Evolutionary conservation across 2,329 filamentous ascomycete species (phyloP).

Genomic region (Hymenoscyphus albidus): DNA sequence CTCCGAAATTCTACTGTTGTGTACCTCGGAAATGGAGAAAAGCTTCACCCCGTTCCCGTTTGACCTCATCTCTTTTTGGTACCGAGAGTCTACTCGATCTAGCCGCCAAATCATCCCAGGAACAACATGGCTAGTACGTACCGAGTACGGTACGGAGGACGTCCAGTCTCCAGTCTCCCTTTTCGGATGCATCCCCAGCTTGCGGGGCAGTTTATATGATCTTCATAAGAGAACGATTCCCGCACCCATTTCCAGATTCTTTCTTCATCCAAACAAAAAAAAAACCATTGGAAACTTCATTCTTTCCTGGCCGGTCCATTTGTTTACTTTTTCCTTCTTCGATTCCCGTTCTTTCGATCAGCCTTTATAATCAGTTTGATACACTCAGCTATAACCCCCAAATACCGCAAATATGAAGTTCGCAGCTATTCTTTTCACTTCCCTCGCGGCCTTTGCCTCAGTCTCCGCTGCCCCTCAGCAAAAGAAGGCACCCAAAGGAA

Average conservation of each 20-base stretch:
- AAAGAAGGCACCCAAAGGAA: not conserved
- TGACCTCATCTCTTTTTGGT: not conserved
- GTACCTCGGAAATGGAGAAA: not conserved
- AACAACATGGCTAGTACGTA: not conserved
- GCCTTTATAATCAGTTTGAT: not conserved
- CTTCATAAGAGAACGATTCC: not conserved
- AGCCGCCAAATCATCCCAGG: not conserved
- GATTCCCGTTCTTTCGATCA: not conserved
- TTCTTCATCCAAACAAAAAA: slow-evolving; percentile 1
- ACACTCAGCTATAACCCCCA: not conserved
- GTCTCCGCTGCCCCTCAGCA: slow-evolving; percentile 2
- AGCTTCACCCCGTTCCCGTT: not conserved
- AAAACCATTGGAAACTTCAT: not conserved
- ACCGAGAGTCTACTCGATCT: not conserved
- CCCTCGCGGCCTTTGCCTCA: not conserved
- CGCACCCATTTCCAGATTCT: not conserved
- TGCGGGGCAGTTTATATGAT: not conserved
- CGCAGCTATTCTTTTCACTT: slow-evolving; percentile 1
- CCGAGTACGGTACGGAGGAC: not conserved
- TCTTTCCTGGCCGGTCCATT: slow-evolving; percentile 5
- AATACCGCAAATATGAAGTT: slow-evolving; percentile 6
- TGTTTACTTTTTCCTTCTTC: not conserved
- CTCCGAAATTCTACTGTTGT: no score
- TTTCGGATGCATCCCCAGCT: not conserved
- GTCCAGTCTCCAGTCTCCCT: not conserved